phyloP scores from a whole-genome alignment of 2,329 filamentous ascomycete species.

The Scytalidium lignicola region DNA sequence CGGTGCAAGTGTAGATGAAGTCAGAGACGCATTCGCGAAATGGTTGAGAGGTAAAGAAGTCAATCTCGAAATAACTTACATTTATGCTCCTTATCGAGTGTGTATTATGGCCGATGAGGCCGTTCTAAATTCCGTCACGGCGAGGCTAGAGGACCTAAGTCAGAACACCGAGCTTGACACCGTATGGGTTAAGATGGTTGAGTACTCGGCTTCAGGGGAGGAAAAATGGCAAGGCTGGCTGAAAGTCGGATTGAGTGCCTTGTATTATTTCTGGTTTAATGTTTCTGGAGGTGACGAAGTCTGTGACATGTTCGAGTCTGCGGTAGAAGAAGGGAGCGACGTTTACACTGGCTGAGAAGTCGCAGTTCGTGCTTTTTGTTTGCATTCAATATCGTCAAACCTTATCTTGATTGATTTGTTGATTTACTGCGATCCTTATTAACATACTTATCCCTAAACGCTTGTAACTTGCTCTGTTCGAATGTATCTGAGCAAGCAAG shows the following conservation, averaged over 20 bases:
- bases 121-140: conserved; percentile 1
- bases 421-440: neutral
- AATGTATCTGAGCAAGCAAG: neutral
- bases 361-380: neutral
- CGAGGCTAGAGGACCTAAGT: conserved; percentile 1
- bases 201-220: conserved; percentile 1
- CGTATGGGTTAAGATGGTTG: conserved; percentile 3
- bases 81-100: conserved; percentile 4
- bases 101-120: conserved; percentile 4
- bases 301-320: neutral
- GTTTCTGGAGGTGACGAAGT: conserved; percentile 2
- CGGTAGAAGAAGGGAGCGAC: neutral
- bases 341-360: conserved; percentile 3
- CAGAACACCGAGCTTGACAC: neutral
- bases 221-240: conserved; percentile 1
- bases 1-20: conserved; percentile 1
- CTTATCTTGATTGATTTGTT: neutral
- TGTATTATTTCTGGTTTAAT: conserved; percentile 2
- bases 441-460: neutral
- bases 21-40: conserved; percentile 3
- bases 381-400: neutral
- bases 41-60: conserved; percentile 1
- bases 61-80: neutral
- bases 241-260: conserved; percentile 2
- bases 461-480: neutral